A percentile compares a stretch with the other conserved stretches of the same genome.
Evolutionary conservation across 1,284 basidiomycete species (phyloP).

Genomic region (Polyporus tsugae): DNA sequence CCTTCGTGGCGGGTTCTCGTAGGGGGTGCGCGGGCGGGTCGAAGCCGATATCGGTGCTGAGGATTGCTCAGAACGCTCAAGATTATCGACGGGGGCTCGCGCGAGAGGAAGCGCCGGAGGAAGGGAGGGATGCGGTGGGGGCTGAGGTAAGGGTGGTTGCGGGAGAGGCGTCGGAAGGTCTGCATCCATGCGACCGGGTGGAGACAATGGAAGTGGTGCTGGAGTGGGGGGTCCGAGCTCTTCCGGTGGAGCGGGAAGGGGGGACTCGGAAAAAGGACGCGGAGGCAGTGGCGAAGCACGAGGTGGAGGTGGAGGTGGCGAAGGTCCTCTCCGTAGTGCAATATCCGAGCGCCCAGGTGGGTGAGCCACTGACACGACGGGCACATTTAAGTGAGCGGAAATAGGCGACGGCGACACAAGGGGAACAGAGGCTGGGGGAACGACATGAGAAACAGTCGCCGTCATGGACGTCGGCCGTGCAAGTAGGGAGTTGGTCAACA

Average conservation of each 20-base stretch:
- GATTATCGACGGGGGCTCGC: constrained; percentile 13
- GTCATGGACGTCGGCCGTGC: constrained; percentile 30
- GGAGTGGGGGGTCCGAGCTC: constrained; percentile 25
- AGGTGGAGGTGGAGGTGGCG: constrained; percentile 19
- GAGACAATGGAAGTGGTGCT: constrained; percentile 30
- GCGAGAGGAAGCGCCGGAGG: constrained; percentile 14
- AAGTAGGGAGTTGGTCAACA: constrained; percentile 28
- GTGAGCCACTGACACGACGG: constrained; percentile 16
- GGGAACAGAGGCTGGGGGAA: constrained; percentile 15
- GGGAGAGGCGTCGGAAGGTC: constrained; percentile 31
- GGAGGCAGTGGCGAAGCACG: constrained; percentile 26
- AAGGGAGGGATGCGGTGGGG: constrained; percentile 22
- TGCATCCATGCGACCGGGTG: constrained; percentile 25
- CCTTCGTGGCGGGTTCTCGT: constrained; percentile 26
- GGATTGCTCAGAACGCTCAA: constrained; percentile 8
- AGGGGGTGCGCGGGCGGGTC: constrained; percentile 26
- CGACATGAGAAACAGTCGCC: constrained; percentile 24
- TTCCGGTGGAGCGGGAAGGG: constrained; percentile 18
- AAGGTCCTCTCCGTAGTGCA: constrained; percentile 21
- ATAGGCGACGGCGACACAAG: constrained; percentile 25
- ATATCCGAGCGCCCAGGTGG: constrained; percentile 21
- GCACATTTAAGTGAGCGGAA: constrained; percentile 22
- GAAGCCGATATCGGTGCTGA: constrained; percentile 14
- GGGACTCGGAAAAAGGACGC: not conserved
- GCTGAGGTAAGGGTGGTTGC: constrained; percentile 23